phyloP scores from a whole-genome alignment of 2,329 filamentous ascomycete genomes.

The Ophiostoma australiae region DNA sequence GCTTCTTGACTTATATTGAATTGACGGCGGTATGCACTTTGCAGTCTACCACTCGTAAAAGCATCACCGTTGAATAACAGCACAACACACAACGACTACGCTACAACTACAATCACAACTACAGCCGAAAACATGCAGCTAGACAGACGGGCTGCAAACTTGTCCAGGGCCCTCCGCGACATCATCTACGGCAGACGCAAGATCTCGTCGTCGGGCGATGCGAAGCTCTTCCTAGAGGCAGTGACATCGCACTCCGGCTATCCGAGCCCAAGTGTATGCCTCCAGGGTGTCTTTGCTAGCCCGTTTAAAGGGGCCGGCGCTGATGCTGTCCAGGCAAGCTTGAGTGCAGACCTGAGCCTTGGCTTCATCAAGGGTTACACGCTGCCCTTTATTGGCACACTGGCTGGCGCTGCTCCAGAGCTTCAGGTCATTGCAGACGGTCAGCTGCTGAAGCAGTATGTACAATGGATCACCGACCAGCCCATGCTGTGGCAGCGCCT shows the following conservation, averaged over 20 bases:
- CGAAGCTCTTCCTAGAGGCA: constrained; percentile 34
- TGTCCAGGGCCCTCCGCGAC: neutral
- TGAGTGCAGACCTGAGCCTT: constrained; percentile 30
- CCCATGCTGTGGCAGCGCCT: constrained; percentile 52
- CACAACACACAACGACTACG: neutral
- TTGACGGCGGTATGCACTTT: neutral
- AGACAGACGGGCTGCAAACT: neutral
- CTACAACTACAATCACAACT: neutral
- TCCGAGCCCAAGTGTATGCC: constrained; percentile 27
- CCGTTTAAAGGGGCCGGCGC: constrained; percentile 26
- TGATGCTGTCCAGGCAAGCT: constrained; percentile 29
- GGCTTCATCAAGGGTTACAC: constrained; percentile 33
- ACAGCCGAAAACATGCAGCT: neutral
- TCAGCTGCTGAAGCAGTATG: constrained; percentile 44
- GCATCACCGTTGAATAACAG: neutral
- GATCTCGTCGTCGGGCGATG: constrained; percentile 28
- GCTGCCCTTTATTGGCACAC: constrained; percentile 36
- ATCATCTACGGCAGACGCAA: constrained; percentile 29
- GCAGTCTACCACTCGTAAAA: neutral
- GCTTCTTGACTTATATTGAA: neutral
- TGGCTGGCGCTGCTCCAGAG: constrained; percentile 37
- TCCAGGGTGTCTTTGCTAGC: constrained; percentile 33
- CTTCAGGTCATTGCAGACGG: constrained; percentile 49
- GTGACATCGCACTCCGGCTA: constrained; percentile 24
- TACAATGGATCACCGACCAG: constrained; percentile 47